Evolutionary conservation across 108 stramenopile genomes (phyloP), one percentile per base, ranked within the genome.

Genomic region (Cyclotella atomus): DNA sequence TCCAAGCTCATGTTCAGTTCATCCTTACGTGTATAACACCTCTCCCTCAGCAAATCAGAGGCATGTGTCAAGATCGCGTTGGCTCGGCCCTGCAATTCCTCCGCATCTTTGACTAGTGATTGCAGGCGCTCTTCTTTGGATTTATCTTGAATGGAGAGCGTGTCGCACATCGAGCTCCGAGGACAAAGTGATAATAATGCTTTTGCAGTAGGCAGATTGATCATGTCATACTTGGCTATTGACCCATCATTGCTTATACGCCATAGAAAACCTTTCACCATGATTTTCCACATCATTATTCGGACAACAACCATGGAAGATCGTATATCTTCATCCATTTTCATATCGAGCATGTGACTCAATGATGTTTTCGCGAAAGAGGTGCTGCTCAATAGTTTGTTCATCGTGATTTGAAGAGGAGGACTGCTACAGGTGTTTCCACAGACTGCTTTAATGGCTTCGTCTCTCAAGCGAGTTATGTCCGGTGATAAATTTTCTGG

Each of bases 71-170:
- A 35, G 0, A 64, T 57, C 8, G 69, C 57, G 32, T 65, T 47
- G 23, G 85, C 68, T 21, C 35, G 66, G 24, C 8, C 29, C 54
- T 87, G 77, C 19, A 77, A 38, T 9, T 53, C 68, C n/a, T 80
- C 70, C 19, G 77, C 91, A 56, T 84, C 79, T n/a, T 64, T 62
- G 23, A 90, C 76, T 36, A 87, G 43, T 33, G 53, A 14, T 24
- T 77, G 46, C 0, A 85, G 65, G 59, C 21, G 64, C 25, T 21
- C 12, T n/a, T 71, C 35, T 24, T 70, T 64, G 20, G 16, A 30
- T 49, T 69, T 81, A 49, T 66, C 72, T 17, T 77, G 74, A 29
- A 83, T 32, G 27, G 29, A 41, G 9, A 41, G 9, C 9, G 38
- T 41, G 38, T 41, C 47, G 35, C 28, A 19, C 36, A 30, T 16